Base-by-base conservation (phyloP, 768 basidiomycete species). In the Pisolithus tinctorius region DNA sequence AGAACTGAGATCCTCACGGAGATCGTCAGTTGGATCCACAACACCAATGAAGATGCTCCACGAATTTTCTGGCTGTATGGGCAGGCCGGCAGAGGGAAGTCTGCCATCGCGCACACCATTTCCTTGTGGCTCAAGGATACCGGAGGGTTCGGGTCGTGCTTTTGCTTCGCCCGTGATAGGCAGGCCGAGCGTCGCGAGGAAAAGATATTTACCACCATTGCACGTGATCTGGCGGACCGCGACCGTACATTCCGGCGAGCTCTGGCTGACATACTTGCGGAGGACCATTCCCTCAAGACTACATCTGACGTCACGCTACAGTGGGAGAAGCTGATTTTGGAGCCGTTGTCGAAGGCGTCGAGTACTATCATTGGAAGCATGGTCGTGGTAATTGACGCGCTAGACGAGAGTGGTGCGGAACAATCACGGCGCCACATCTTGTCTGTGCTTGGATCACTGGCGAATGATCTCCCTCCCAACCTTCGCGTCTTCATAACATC, bases 401-500 rank as follows among this genome's bases (percentile, higher is more conserved):
- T 64, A 14, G 57, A 61, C 34, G 60, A 55, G 42, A 55, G 55
- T 48, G 49, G 49, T 16, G 37, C 52, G 25, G 40, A 49, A 11
- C 31, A 16, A 4, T 14, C 45, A 40, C 56, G 56, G 13, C 41
- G 42, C 16, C 37, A n/a, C 7, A 51, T 66, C 41, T 55, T 67
- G 17, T 7, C 20, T 10, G 29, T 53, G n/a, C 67, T 73, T 5
- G 66, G 71, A 3, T 72, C 67, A 51, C 73, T 74, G 40, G 62
- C 67, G 0, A 67, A 71, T 0, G 68, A 73, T 39, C 67, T 75
- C 30, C 72, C 74, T 0, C 55, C 73, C 25, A 64, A 72, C 30
- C 75, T 74, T 30, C 67, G 61, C 31, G 59, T 73, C 49, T 43
- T 71, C 11, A 40, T 72, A 31, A 71, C 71, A 14, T 59, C 64